Evolutionary conservation across 805 yeast species (phyloP), one percentile per base, ranked within the genome.

Genomic region (Candida rishiriensis): DNA sequence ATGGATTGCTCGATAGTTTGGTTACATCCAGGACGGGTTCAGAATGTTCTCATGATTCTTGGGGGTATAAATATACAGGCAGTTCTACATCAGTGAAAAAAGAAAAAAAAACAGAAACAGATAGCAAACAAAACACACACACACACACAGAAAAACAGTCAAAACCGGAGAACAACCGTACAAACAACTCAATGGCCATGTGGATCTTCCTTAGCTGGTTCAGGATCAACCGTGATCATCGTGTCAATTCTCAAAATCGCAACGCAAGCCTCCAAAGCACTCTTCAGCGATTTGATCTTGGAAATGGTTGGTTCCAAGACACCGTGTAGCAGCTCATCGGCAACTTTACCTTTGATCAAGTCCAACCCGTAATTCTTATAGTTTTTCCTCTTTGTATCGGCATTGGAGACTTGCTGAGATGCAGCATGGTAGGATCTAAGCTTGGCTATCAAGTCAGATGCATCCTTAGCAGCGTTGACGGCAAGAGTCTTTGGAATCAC

Each of bases 171-270:
- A 21, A 7, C 4, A 7, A 21, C 4, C 7, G 26, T 21, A 21
- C 26, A n/a, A n/a, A 21, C 26, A 21, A 21, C 10, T 47, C 42
- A 81, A 68, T 89, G 96, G 43, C 70, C 96, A 63, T 91, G 97
- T 18, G 91, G 90, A 56, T 88, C 96, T 70, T 90, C 96, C 70
- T 79, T 81, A 51, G 85, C 88, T 40, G 86, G 89, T 62, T 93
- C 99, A 11, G 99, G 99, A 58, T 91, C 95, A 50, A 93, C 96
- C 39, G 88, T 87, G 60, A 93, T 91, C 95, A 91, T 90, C 40
- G 99, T 93, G 66, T 93, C 99, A 60, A 93, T 93, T 75, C 99
- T 83, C 58, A 95, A 75, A 52, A 93, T 93, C 31, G 98, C 96
- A 66, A 95, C 83, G 70, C 99, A 93, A 3, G 99, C 99, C 72